Evolutionary conservation across 2,329 filamentous ascomycete genomes (phyloP).

Genomic region (Cytospora mali): DNA sequence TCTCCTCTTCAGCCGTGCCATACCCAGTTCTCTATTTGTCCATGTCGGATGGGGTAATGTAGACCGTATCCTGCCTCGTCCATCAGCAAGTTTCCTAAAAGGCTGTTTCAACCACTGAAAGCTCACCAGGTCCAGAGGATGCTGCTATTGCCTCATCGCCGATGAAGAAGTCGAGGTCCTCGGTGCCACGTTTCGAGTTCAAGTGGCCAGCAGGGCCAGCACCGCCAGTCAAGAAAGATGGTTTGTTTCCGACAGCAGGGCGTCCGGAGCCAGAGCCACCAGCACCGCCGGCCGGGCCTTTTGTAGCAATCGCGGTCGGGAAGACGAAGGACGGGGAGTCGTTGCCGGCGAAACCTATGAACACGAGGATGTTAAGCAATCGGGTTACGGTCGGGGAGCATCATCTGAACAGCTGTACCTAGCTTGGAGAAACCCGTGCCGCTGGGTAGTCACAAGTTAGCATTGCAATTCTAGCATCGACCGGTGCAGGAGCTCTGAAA

Average conservation of each 20-base stretch:
- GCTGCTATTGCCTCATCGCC: conserved; percentile 92
- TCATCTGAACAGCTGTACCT: conserved; percentile 59
- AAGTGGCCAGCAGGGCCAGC: conserved; percentile 82
- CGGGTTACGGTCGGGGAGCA: conserved; percentile 21
- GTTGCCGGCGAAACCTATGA: conserved; percentile 92
- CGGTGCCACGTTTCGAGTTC: conserved; percentile 89
- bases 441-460: conserved; percentile 56
- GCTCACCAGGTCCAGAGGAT: conserved; percentile 75
- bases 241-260: conserved; percentile 90
- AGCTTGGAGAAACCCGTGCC: conserved; percentile 99
- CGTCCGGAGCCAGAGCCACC: conserved; percentile 83
- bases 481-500: conserved; percentile 11
- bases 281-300: conserved; percentile 71
- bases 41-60: conserved; percentile 96
- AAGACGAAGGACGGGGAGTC: conserved; percentile 99
- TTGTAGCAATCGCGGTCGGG: conserved; percentile 96
- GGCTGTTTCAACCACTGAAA: conserved; percentile 1
- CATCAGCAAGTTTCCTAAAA: conserved; percentile 26
- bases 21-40: conserved; percentile 99
- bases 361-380: conserved; percentile 33
- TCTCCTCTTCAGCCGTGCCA: conserved; percentile 33
- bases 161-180: conserved; percentile 98
- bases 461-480: neutral
- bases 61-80: conserved; percentile 77
- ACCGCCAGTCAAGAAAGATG: conserved; percentile 89